Base-by-base conservation (phyloP, 305 asterid genomes). In the Fraxinus sp. region DNA sequence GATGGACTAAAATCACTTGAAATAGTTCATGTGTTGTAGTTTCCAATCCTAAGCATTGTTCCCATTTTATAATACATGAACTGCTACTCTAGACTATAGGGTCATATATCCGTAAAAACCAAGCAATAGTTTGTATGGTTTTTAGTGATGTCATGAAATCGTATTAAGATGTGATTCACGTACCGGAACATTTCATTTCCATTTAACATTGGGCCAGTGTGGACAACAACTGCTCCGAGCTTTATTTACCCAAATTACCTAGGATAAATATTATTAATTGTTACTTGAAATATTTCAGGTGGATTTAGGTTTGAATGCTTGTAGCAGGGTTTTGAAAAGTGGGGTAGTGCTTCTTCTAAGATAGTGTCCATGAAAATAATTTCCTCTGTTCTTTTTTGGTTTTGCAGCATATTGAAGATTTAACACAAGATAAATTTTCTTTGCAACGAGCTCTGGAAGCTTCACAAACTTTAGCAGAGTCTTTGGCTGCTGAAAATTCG, bases 371-470 rank as follows among this genome's bases (percentile, higher is more conserved):
- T 43, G 75, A 13, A 28, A 70, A 70, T 70, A 20, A 70, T 28
- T 28, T 66, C 74, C n/a, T 66, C 74, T 22, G 33, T 22, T 64
- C 36, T 24, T 66, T 66, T 28, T 24, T 28, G 10, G 0, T 57
- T 82, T 79, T 82, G 87, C 97, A 97, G 99, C 97, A 97, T 86
- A 97, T 97, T 82, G 99, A 97, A 90, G 98, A 97, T 89, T 91
- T 97, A 85, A 97, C 98, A 7, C 98, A 93, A 87, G 99, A 97
- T 81, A 97, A 95, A 83, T 97, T 97, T 87, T 92, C 99, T 46
- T 86, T 97, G 91, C 99, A 95, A 92, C 97, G 97, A 57, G 96
- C 98, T 84, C 97, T 95, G 83, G 99, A 95, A 86, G 97, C 98
- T 83, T 92, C 99, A 71, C 95, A 92, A 80, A 86, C 94, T 87